phyloP scores from a whole-genome alignment of 208 protist species.

The Naegleria gruberi region DNA sequence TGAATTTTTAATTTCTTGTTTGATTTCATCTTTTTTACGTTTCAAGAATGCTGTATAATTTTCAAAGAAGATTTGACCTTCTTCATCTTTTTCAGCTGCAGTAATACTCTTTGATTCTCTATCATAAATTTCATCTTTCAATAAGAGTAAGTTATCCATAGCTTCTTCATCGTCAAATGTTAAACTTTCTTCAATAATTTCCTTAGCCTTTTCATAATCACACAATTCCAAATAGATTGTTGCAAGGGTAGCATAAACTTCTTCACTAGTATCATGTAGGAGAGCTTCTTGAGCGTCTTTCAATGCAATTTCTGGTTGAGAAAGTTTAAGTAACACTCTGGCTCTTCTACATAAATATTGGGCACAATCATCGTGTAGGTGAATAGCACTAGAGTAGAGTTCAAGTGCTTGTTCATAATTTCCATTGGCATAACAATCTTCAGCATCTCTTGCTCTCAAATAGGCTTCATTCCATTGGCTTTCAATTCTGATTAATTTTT shows the following conservation, averaged over 20 bases:
- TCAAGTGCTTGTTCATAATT: neutral
- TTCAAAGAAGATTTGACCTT: neutral
- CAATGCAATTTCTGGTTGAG: neutral
- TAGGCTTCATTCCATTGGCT: neutral
- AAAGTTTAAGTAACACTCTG: neutral
- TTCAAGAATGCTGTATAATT: neutral
- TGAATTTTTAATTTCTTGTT: neutral
- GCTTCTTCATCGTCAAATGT: neutral
- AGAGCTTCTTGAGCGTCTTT: neutral
- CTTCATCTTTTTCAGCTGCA: conserved; percentile 6
- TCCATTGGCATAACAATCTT: neutral
- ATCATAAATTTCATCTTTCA: conserved; percentile 8
- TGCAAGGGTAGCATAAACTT: neutral
- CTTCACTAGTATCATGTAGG: neutral
- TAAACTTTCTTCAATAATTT: neutral
- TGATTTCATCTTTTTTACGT: neutral
- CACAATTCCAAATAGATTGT: neutral
- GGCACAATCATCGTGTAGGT: neutral
- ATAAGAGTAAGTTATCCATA: neutral
- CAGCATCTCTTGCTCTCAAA: neutral
- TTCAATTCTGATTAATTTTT: neutral
- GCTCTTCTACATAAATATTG: neutral
- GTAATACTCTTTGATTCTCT: neutral
- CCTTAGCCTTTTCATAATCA: neutral
- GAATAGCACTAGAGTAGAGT: neutral